These are phyloP conservation scores for Fusarium graminum DNA, from an alignment of 2,329 filamentous ascomycete species.

Conservation along the genomic window DNA sequence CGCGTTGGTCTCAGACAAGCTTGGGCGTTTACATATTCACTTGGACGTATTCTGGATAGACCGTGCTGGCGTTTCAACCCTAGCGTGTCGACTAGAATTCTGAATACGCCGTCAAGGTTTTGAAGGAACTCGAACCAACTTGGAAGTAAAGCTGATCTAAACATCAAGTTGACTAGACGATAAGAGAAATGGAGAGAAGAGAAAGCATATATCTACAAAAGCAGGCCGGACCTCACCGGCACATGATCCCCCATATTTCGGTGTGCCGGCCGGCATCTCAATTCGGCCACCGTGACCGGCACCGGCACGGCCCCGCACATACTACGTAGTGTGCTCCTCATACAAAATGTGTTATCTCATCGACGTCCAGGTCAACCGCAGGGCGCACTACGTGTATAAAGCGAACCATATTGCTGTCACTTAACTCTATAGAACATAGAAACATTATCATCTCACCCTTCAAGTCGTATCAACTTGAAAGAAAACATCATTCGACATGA, in stretches of 20 bases:
- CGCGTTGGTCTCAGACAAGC: slow-evolving; percentile 1
- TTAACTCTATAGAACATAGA: neutral
- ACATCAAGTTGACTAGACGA: neutral
- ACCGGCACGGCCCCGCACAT: slow-evolving; percentile 18
- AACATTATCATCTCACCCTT: neutral
- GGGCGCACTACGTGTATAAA: slow-evolving; percentile 13
- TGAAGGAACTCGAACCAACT: neutral
- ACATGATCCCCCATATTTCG: slow-evolving; percentile 22
- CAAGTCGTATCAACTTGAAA: neutral
- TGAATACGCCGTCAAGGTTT: neutral
- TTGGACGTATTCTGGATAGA: neutral
- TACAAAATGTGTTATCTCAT: slow-evolving; percentile 17
- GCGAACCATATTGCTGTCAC: neutral
- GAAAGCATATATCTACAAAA: neutral
- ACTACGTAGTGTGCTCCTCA: neutral
- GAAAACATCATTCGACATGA: slow-evolving; percentile 30
- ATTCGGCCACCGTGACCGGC: slow-evolving; percentile 22
- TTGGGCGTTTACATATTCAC: slow-evolving; percentile 9
- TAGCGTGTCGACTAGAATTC: neutral
- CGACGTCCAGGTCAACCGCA: slow-evolving; percentile 25
- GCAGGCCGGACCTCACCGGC: slow-evolving; percentile 4
- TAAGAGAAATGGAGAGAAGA: neutral
- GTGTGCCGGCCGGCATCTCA: slow-evolving; percentile 29
- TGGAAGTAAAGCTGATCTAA: neutral
- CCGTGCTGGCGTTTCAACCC: slow-evolving; percentile 11